Evolutionary conservation across 139 green algal species (phyloP).

Genomic region (Limnomonas spitsbergensis): DNA sequence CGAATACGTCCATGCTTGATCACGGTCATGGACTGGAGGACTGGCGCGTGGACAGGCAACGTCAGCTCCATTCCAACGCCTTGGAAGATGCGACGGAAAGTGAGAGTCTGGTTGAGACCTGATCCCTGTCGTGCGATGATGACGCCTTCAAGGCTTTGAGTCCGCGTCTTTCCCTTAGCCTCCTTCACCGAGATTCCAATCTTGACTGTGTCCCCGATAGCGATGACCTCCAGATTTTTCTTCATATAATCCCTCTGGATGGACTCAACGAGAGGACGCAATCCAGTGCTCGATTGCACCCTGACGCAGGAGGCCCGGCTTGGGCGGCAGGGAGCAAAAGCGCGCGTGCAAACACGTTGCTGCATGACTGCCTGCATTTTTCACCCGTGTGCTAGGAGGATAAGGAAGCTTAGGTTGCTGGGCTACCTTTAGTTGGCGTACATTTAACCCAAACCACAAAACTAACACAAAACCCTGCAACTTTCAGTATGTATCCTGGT

Average conservation of each 20-base stretch:
- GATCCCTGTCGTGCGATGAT: slow-evolving; percentile 46
- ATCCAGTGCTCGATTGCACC: background rate
- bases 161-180: slow-evolving; percentile 49
- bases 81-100: slow-evolving; percentile 44
- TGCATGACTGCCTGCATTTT: background rate
- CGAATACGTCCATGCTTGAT: slow-evolving; percentile 46
- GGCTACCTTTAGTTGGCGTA: too few species aligned
- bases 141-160: slow-evolving; percentile 49
- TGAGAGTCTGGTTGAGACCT: slow-evolving; percentile 45
- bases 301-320: background rate
- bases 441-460: too few species aligned
- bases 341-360: background rate
- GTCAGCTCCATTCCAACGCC: slow-evolving; percentile 57
- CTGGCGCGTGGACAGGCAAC: slow-evolving; percentile 43
- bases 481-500: too few species aligned
- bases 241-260: slow-evolving; percentile 22
- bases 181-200: slow-evolving; percentile 44
- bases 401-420: too few species aligned
- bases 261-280: background rate
- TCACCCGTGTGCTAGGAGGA: background rate
- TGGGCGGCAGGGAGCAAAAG: background rate
- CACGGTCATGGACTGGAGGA: slow-evolving; percentile 38
- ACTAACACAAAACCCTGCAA: too few species aligned
- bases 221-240: background rate
- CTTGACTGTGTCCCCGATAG: slow-evolving; percentile 50